phyloP scores from a whole-genome alignment of 805 yeast species.

The Cyberlindnera maclurae region DNA sequence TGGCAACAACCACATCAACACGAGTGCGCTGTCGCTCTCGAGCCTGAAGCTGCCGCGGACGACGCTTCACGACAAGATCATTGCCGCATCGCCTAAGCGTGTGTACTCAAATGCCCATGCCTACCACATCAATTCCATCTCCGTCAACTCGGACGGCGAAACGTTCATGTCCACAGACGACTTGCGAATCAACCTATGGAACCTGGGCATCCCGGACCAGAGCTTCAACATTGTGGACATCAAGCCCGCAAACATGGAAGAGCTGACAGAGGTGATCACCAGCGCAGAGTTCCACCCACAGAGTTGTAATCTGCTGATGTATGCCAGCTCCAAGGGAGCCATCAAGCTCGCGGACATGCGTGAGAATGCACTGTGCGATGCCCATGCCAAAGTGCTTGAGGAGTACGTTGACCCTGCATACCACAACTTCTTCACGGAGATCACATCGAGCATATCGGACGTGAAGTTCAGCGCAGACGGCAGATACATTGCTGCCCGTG shows the following conservation, averaged over 20 bases:
- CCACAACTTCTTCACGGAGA: constrained; percentile 95
- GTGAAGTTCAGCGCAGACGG: constrained; percentile 91
- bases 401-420: constrained; percentile 88
- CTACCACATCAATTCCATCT: constrained; percentile 93
- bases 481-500: constrained; percentile 91
- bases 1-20: constrained; percentile 26
- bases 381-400: constrained; percentile 80
- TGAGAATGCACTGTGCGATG: constrained; percentile 87
- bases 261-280: constrained; percentile 94
- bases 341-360: constrained; percentile 96
- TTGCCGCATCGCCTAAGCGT: constrained; percentile 89
- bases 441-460: constrained; percentile 89
- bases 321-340: constrained; percentile 91
- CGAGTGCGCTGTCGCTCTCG: constrained; percentile 25
- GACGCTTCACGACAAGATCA: constrained; percentile 90
- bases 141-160: constrained; percentile 92
- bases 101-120: constrained; percentile 96
- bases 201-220: constrained; percentile 88
- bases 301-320: constrained; percentile 90
- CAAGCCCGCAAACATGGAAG: constrained; percentile 98
- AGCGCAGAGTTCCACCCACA: constrained; percentile 93
- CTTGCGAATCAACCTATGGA: constrained; percentile 92
- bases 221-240: constrained; percentile 96
- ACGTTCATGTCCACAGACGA: constrained; percentile 92
- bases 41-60: constrained; percentile 74